Evolutionary conservation across 768 basidiomycete genomes (phyloP).

Genomic region (Trametes meyenii): DNA sequence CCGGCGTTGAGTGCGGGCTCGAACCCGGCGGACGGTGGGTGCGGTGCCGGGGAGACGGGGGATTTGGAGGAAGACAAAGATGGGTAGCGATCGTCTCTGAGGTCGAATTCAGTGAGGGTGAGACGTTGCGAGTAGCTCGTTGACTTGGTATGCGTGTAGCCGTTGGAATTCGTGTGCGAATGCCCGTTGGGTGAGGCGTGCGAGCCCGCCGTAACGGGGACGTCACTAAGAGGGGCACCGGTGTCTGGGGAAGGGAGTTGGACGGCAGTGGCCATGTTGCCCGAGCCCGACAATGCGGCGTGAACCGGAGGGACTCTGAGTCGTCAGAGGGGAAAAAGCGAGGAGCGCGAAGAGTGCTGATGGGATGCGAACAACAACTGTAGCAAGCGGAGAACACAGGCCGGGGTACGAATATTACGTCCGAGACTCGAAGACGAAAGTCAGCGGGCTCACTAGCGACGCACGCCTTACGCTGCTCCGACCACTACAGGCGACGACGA

Average conservation of each 20-base stretch:
- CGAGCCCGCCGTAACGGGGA: slow-evolving; percentile 21
- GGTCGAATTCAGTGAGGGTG: slow-evolving; percentile 59
- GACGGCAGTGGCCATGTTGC: slow-evolving; percentile 32
- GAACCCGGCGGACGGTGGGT: background rate
- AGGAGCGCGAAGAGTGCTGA: slow-evolving; percentile 13
- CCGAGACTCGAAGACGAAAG: slow-evolving; percentile 13
- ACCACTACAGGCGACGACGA: background rate
- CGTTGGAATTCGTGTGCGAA: slow-evolving; percentile 33
- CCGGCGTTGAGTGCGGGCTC: slow-evolving; percentile 22
- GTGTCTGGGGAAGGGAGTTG: slow-evolving; percentile 27
- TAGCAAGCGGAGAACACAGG: slow-evolving; percentile 17
- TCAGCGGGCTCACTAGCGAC: slow-evolving; percentile 9
- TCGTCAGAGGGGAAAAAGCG: slow-evolving; percentile 2
- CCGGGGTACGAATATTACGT: slow-evolving; percentile 23
- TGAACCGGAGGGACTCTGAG: background rate
- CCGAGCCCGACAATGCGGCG: background rate
- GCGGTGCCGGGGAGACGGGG: background rate
- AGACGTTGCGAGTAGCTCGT: slow-evolving; percentile 55
- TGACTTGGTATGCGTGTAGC: slow-evolving; percentile 40
- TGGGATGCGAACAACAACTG: slow-evolving; percentile 11
- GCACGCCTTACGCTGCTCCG: background rate
- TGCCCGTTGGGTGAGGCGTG: slow-evolving; percentile 36
- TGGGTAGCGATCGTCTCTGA: slow-evolving; percentile 65
- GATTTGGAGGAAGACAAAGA: slow-evolving; percentile 31
- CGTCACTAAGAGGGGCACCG: slow-evolving; percentile 24